Evolutionary conservation across 495 filamentous ascomycete genomes (phyloP).

Genomic region (Penicillium verhagenii): DNA sequence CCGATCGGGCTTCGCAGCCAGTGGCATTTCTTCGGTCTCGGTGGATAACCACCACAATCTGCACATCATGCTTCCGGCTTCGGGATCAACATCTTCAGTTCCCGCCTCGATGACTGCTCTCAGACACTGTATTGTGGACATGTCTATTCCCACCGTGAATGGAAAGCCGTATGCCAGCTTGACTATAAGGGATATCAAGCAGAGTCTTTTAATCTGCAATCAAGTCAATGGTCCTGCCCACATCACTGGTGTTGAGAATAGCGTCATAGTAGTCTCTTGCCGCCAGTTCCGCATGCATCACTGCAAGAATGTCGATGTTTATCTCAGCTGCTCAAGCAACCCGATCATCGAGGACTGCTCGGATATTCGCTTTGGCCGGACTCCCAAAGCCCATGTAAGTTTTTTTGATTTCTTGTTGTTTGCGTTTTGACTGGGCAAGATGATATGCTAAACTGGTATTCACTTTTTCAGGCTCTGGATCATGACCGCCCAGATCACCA

Average conservation of each 20-base stretch:
- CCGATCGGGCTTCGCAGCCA: slow-evolving; percentile 24
- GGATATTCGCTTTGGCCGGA: slow-evolving; percentile 72
- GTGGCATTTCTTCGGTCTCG: slow-evolving; percentile 52
- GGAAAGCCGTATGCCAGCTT: slow-evolving; percentile 71
- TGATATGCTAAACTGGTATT: neutral
- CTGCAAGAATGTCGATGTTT: slow-evolving; percentile 74
- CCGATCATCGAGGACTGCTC: slow-evolving; percentile 93
- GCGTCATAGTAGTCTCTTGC: slow-evolving; percentile 71
- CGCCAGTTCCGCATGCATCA: slow-evolving; percentile 91
- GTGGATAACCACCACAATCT: slow-evolving; percentile 60
- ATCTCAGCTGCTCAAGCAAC: slow-evolving; percentile 74
- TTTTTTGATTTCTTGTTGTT: neutral
- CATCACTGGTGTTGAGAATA: slow-evolving; percentile 70
- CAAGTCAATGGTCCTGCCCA: slow-evolving; percentile 77
- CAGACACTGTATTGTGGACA: slow-evolving; percentile 71
- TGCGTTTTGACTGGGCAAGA: neutral
- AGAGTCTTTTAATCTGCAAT: slow-evolving; percentile 72
- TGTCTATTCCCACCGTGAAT: slow-evolving; percentile 63
- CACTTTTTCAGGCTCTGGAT: slow-evolving; percentile 31
- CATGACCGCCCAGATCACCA: slow-evolving; percentile 36
- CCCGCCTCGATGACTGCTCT: slow-evolving; percentile 74
- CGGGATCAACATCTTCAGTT: slow-evolving; percentile 62
- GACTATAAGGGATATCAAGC: slow-evolving; percentile 64
- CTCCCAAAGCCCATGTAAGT: slow-evolving; percentile 68
- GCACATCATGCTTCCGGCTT: slow-evolving; percentile 69